Percentiles rank a stretch among this genome's conserved stretches.
Conservation (phyloP, 352 stramenopile genomes). For the Phytophthora crassamura region DNA sequence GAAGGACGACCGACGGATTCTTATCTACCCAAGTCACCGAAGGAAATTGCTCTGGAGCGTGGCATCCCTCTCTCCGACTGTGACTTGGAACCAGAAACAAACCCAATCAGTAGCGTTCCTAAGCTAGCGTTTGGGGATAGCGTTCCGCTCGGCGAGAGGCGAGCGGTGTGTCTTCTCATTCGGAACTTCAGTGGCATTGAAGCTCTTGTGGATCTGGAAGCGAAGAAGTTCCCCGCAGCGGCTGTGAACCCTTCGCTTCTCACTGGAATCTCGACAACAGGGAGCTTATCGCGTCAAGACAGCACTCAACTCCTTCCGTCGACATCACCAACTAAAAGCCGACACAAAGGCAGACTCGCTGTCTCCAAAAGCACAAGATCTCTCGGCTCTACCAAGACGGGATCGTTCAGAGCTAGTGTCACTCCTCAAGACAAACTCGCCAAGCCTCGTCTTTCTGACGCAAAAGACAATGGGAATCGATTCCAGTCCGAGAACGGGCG, state of each 20-base stretch:
- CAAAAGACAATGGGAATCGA: constrained; percentile 47
- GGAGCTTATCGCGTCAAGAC: neutral
- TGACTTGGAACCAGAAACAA: constrained; percentile 56
- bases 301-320: constrained; percentile 1
- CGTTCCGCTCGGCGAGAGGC: constrained; percentile 64
- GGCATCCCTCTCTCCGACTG: constrained; percentile 51
- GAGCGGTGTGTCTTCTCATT: constrained; percentile 56
- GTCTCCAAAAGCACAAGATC: constrained; percentile 6
- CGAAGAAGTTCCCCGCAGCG: constrained; percentile 58
- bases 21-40: constrained; percentile 42
- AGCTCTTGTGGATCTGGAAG: constrained; percentile 62
- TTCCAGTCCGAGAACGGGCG: constrained; percentile 66
- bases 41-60: constrained; percentile 47
- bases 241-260: constrained; percentile 3
- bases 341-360: constrained; percentile 5
- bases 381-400: constrained; percentile 10
- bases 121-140: constrained; percentile 72
- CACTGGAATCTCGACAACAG: no score
- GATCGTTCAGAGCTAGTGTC: constrained; percentile 9
- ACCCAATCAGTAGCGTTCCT: constrained; percentile 40
- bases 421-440: constrained; percentile 4
- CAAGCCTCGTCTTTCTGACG: constrained; percentile 49
- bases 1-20: neutral
- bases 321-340: constrained; percentile 24
- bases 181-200: constrained; percentile 86